Conservation (phyloP, 2,329 filamentous ascomycete species). For the Juglanconis oblonga region DNA sequence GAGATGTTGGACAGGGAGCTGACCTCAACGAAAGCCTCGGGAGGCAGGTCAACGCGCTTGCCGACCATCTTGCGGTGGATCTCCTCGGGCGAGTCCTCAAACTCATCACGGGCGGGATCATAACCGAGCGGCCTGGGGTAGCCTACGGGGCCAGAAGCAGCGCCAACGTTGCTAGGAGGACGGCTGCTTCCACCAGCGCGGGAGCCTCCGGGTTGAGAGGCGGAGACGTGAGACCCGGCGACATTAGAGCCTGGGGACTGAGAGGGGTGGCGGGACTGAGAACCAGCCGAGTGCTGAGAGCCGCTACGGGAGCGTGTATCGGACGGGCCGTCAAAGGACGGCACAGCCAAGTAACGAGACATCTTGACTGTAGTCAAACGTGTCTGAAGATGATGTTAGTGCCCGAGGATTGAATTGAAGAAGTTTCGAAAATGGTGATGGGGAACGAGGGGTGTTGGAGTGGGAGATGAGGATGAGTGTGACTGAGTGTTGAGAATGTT, state of each 20-base stretch:
- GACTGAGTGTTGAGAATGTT: too few species aligned
- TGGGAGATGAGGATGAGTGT: background rate
- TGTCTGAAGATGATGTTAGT: constrained; percentile 6
- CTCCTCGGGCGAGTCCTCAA: background rate
- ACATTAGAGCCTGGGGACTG: constrained; percentile 6
- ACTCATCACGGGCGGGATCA: constrained; percentile 37
- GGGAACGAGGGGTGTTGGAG: too few species aligned
- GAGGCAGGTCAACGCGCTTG: constrained; percentile 55
- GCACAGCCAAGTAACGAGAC: constrained; percentile 10
- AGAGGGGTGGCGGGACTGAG: constrained; percentile 6
- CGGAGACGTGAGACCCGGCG: background rate
- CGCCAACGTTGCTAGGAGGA: constrained; percentile 11
- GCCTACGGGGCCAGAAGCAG: constrained; percentile 2
- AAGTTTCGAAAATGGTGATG: too few species aligned
- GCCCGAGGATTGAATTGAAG: too few species aligned
- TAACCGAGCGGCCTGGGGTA: constrained; percentile 31
- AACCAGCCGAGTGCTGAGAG: constrained; percentile 6
- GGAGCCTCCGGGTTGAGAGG: constrained; percentile 3
- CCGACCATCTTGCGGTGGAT: constrained; percentile 22
- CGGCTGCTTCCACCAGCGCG: constrained; percentile 11
- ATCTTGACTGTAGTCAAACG: background rate
- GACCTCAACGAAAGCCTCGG: constrained; percentile 51
- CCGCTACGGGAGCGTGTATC: constrained; percentile 14
- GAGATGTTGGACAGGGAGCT: constrained; percentile 18
- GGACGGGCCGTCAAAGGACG: constrained; percentile 15